These are phyloP conservation scores for Noccaea bulbosa DNA, from an alignment of 345 rosid genomes.

Conservation along the genomic window DNA sequence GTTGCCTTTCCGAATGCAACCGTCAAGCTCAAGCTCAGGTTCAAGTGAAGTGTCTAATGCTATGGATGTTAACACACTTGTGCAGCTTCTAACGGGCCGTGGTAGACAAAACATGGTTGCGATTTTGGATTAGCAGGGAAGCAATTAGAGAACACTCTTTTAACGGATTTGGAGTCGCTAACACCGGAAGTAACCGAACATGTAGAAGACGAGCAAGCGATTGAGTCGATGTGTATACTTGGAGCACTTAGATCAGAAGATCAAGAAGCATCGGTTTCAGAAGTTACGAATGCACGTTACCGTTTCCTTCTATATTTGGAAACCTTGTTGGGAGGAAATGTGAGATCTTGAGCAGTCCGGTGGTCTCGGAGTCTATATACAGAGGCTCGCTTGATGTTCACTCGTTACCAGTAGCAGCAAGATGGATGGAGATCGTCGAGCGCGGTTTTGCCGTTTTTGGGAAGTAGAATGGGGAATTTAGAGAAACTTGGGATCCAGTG, in stretches of 20 bases:
- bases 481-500: conserved; percentile 59
- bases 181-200: conserved; percentile 69
- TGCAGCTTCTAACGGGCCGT: conserved; percentile 65
- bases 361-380: conserved; percentile 41
- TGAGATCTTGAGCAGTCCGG: conserved; percentile 67
- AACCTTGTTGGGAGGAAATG: conserved; percentile 67
- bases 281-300: conserved; percentile 72
- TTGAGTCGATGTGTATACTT: conserved; percentile 70
- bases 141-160: conserved; percentile 50
- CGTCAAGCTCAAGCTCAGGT: conserved; percentile 48
- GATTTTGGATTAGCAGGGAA: conserved; percentile 67
- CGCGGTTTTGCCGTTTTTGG: conserved; percentile 67
- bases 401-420: conserved; percentile 72
- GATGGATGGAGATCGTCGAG: conserved; percentile 73
- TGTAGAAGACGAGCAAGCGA: conserved; percentile 65
- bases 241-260: conserved; percentile 73
- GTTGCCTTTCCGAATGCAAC: conserved; percentile 77
- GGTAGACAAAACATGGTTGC: conserved; percentile 71
- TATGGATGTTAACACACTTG: conserved; percentile 60
- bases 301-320: conserved; percentile 83
- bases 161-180: conserved; percentile 58
- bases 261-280: conserved; percentile 56
- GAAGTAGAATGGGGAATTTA: conserved; percentile 60
- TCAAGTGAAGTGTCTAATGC: conserved; percentile 56
- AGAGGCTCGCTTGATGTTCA: conserved; percentile 81